phyloP scores from a whole-genome alignment of 2,329 filamentous ascomycete genomes.

The Polychaeton citri region DNA sequence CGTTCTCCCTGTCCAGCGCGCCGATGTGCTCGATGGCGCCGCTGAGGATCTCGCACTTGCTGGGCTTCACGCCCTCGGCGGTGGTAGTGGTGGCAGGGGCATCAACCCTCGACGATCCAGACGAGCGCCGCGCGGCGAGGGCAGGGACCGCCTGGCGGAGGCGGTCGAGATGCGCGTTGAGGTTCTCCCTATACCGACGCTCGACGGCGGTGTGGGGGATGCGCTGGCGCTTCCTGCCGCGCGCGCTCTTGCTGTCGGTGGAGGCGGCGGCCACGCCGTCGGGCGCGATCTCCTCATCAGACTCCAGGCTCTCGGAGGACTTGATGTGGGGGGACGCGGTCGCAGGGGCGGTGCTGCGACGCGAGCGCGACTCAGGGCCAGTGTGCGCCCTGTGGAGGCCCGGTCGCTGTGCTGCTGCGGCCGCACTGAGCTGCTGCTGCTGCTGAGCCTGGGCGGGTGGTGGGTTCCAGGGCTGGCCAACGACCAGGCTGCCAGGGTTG shows the following conservation, averaged over 20 bases:
- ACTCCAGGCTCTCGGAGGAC: background rate
- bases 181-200: constrained; percentile 23
- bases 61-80: constrained; percentile 18
- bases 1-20: constrained; percentile 15
- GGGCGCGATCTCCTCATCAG: background rate
- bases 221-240: constrained; percentile 20
- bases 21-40: constrained; percentile 22
- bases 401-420: background rate
- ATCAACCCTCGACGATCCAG: constrained; percentile 5
- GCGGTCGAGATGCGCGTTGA: constrained; percentile 22
- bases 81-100: background rate
- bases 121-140: constrained; percentile 12
- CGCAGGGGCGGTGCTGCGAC: background rate
- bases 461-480: background rate
- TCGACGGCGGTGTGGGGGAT: constrained; percentile 24
- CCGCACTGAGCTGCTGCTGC: constrained; percentile 6
- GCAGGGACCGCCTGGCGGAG: constrained; percentile 19
- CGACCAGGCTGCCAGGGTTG: background rate
- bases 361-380: background rate
- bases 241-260: background rate
- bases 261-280: background rate
- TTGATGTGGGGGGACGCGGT: background rate
- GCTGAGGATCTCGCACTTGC: constrained; percentile 23
- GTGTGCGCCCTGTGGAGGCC: background rate
- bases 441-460: constrained; percentile 9